Base-by-base conservation (phyloP, 176 grass and related monocot species). In the Chloris gayana region DNA sequence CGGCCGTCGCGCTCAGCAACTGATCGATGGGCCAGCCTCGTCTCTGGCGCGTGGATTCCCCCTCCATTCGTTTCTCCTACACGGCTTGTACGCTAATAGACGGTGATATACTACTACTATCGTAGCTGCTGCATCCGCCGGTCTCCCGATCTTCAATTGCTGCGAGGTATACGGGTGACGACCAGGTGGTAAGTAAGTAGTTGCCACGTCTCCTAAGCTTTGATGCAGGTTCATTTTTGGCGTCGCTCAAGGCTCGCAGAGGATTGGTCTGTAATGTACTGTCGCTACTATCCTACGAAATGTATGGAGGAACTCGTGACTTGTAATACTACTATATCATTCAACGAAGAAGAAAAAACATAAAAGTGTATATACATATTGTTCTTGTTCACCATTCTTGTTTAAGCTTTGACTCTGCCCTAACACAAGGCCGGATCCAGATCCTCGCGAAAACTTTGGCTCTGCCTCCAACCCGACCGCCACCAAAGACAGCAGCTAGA, bases 1-100 rank as follows among this genome's bases (percentile, higher is more conserved):
- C 87, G 0, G 82, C 77, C 0, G 31, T 82, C n/a, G 88, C 87
- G 7, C 81, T 86, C 14, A 82, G 89, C 60, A 83, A 69, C 77
- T 91, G 80, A 93, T 3, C 11, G 35, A 37, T 37, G 5, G 35
- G 7, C 7, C 5, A 37, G 35, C 35, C 35, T 37, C n/a, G n/a
- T n/a, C 35, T 37, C 35, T 37, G 35, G 35, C 35, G 35, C 41
- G 41, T 12, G 41, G n/a, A 12, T 44, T 10, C 2, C 3, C n/a
- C n/a, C n/a, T n/a, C n/a, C n/a, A n/a, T n/a, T n/a, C n/a, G n/a
- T n/a, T n/a, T n/a, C 4, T 8, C 7, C 21, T 0, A 56, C 58
- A n/a, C n/a, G 58, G 24, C 56, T 58, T 57, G 54, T 58, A 58
- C 56, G n/a, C 9, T 25, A 25, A n/a, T n/a, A n/a, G 56, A 58